Percentiles rank a stretch among this genome's conserved stretches.
These are phyloP conservation scores for Fraxinus nigra DNA, from an alignment of 305 asterid genomes.

Conservation along the genomic window DNA sequence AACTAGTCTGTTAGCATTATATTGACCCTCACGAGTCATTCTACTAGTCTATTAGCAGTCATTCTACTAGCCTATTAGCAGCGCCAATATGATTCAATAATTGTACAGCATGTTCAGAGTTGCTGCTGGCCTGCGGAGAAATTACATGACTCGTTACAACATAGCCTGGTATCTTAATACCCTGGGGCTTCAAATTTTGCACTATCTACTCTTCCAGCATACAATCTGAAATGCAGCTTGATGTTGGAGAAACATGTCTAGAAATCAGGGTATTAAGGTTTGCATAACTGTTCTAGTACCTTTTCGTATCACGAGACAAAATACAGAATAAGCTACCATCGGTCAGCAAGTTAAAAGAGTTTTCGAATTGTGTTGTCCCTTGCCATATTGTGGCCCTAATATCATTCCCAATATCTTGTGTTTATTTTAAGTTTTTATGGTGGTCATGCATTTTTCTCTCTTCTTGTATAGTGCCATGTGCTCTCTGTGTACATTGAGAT, in stretches of 20 bases:
- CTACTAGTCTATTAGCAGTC: background rate
- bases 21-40: background rate
- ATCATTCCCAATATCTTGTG: background rate
- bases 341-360: background rate
- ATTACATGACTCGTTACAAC: background rate
- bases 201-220: background rate
- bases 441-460: background rate
- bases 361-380: background rate
- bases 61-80: background rate
- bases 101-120: background rate
- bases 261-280: background rate
- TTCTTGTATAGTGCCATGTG: background rate
- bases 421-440: background rate
- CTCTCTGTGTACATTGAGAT: background rate
- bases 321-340: background rate
- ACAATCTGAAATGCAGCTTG: background rate
- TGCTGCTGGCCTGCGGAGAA: background rate
- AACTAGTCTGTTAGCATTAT: background rate
- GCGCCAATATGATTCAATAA: background rate
- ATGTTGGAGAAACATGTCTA: background rate
- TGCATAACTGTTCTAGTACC: background rate
- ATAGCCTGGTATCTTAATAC: background rate
- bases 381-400: background rate
- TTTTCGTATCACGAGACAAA: background rate
- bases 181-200: background rate